phyloP scores from a whole-genome alignment of 164 flowering plant species.

The Cinnamomum chago region DNA sequence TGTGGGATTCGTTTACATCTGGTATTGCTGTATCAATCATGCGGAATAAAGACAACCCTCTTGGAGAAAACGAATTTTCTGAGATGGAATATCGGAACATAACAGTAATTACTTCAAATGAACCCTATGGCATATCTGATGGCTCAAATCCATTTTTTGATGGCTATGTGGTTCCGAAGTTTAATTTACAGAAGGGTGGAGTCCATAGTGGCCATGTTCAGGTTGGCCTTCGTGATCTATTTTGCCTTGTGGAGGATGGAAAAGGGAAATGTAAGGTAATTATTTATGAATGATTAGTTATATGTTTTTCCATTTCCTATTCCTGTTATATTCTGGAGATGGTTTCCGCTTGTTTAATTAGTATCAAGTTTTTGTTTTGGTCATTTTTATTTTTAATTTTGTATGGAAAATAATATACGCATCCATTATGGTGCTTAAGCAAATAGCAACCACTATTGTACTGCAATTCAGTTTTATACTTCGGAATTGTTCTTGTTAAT shows the following conservation, averaged over 20 bases:
- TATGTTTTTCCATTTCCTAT: neutral
- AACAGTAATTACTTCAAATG: constrained; percentile 79
- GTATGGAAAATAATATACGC: no score
- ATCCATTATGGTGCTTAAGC: no score
- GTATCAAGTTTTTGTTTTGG: neutral
- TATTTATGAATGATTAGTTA: neutral
- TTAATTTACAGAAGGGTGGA: constrained; percentile 50
- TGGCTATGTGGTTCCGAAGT: constrained; percentile 54
- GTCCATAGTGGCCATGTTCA: constrained; percentile 96
- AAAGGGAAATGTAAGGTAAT: constrained; percentile 82
- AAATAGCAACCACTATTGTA: no score
- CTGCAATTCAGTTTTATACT: no score
- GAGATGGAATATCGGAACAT: constrained; percentile 84
- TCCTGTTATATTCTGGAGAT: neutral
- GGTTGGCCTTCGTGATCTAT: constrained; percentile 69
- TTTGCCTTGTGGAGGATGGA: constrained; percentile 56
- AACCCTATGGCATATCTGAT: constrained; percentile 79
- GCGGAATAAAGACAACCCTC: constrained; percentile 36
- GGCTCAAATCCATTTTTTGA: constrained; percentile 89
- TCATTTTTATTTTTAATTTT: no score
- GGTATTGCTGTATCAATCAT: constrained; percentile 87
- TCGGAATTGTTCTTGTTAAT: no score
- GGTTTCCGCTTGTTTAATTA: neutral
- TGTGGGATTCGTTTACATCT: constrained; percentile 93
- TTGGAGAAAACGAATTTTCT: constrained; percentile 84